Percentiles rank a stretch among this genome's conserved stretches.
Evolutionary conservation across 1,139 yeast species (phyloP).

Genomic region (Arxiozyma heterogenica): DNA sequence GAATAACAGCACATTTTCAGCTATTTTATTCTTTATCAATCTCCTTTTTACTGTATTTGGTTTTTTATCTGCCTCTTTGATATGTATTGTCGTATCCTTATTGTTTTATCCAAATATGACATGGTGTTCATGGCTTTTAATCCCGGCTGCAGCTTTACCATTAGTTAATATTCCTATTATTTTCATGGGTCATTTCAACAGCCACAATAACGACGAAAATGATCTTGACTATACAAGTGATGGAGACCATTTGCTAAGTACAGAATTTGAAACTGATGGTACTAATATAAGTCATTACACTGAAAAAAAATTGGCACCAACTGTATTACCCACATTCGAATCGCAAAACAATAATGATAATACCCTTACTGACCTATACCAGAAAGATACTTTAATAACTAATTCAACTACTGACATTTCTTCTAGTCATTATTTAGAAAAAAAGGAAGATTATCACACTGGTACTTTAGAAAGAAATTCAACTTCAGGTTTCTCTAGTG

Average conservation of each 20-base stretch:
- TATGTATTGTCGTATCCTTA: slow-evolving; percentile 46
- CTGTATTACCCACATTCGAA: not conserved
- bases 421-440: not conserved
- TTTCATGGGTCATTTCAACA: slow-evolving; percentile 31
- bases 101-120: slow-evolving; percentile 53
- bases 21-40: slow-evolving; percentile 29
- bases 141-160: slow-evolving; percentile 54
- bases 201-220: slow-evolving; percentile 23
- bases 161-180: slow-evolving; percentile 39
- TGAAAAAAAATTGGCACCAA: not conserved
- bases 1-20: slow-evolving; percentile 30
- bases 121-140: slow-evolving; percentile 63
- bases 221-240: not conserved
- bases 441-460: not conserved
- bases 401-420: slow-evolving; percentile 1
- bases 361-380: not conserved
- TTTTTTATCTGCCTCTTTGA: slow-evolving; percentile 43
- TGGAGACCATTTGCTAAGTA: slow-evolving; percentile 1
- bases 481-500: slow-evolving; percentile 1
- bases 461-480: slow-evolving; percentile 1
- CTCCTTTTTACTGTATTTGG: slow-evolving; percentile 36
- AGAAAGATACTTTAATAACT: not conserved
- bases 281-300: not conserved
- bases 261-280: not conserved
- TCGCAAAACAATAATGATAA: not conserved